Evolutionary conservation across 2,329 filamentous ascomycete species (phyloP), one percentile per base, ranked within the genome.

Genomic region (Fusarium aywerte): DNA sequence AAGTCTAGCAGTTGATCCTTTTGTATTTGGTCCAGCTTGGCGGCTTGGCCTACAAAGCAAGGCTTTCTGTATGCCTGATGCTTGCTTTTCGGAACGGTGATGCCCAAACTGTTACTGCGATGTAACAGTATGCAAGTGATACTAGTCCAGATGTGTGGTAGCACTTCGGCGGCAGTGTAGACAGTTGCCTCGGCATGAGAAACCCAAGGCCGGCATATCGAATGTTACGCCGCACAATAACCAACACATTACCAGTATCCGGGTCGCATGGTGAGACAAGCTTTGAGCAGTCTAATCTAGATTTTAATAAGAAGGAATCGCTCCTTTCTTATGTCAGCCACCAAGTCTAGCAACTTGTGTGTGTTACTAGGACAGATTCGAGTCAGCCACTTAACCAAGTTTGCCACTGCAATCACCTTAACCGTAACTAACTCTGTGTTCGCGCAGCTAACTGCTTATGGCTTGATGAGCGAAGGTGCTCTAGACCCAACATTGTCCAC

Each of bases 401-500:
- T 49, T 27, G 31, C 45, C 45, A 38, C 45, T 49, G 21, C 12
- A 38, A 49, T 49, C 45, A 48, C 21, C 36, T 48, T 38, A 38
- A 16, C 6, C 21, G 18, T 35, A n/a, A 20, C n/a, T n/a, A n/a
- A n/a, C n/a, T 15, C 5, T 16, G 7, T 9, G 5, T 16, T 25
- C 32, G n/a, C 45, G 23, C 16, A 16, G 21, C 45, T 49, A 49
- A 12, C 45, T 27, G 33, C 18, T 49, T 27, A 15, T 38, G 45
- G 32, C 45, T 38, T 36, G 32, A 49, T 36, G 32, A 49, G 31
- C 45, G 36, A 23, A 18, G 7, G 23, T 4, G 9, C 6, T 4
- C 3, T 20, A 16, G 45, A 13, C 32, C 9, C 4, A 27, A 29
- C 25, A 21, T 11, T 44, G n/a, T 12, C n/a, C 5, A 6, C 36